Evolutionary conservation across 805 yeast species (phyloP), one percentile per base, ranked within the genome.

Genomic region (Henningerozyma blattae): DNA sequence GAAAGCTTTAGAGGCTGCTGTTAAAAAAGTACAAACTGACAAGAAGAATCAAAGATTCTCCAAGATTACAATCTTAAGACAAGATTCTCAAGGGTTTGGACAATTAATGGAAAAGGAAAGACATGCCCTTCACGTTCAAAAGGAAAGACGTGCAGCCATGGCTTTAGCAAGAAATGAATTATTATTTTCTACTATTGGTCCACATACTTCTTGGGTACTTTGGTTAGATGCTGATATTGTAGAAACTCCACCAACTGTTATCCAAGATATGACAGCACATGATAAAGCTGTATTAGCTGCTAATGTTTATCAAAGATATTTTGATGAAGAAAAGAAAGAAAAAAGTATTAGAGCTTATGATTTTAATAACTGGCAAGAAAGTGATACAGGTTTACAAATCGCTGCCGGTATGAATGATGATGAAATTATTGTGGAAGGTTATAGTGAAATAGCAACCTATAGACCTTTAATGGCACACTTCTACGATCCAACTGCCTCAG

Each of bases 141-240:
- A 86, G 58, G 80, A 82, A 48, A 73, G 98, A 56, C 74, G 98
- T 45, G 58, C 81, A 4, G 75, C 77, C 50, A 89, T 91, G 97
- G 94, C 96, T 2, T 64, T 85, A 43, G 95, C 97, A 3, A 70
- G 98, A 54, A 91, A 91, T 64, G 86, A 95, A 27, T 64, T 91
- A 37, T 66, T 91, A 32, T 85, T 86, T 61, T 81, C 96, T 8
- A 75, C 96, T 1, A 63, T 91, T 31, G 81, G 86, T 3, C 94
- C 96, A 15, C 72, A 80, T 45, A 86, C 94, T 2, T 75, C 93
- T 16, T 91, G 98, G 98, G 81, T 89, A 15, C 63, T 91, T 33
- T 91, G 99, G 99, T 64, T 91, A 45, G 99, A 91, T 58, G 78
- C 94, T 3, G 99, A 91, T 59, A 78, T 91, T 29, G 70, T 87